Base-by-base conservation (phyloP, 345 rosid species). In the Diplotaxis tenuifolia region DNA sequence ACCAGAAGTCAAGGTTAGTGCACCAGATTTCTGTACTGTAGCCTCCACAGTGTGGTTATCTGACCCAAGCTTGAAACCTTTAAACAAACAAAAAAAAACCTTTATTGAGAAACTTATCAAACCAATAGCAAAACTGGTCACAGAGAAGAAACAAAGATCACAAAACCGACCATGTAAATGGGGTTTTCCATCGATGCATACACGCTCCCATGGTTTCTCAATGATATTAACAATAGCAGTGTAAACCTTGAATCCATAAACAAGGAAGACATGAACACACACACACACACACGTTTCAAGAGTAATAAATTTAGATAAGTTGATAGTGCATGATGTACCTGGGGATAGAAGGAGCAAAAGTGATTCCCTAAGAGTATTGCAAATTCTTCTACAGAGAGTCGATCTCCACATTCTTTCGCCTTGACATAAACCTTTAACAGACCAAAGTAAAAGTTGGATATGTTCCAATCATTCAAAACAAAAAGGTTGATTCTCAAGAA, bases 171-270 rank as follows among this genome's bases (percentile, higher is more conserved):
- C 99, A 70, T 95, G 99, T 54, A 84, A 72, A 73, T 95, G 97
- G 5, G 84, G 89, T 65, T 92, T 85, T 21, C 91, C 91, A 34
- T 84, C 82, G 5, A 95, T 40, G 22, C 5, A 21, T 7, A 87
- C 88, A 4, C 97, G 96, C 72, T 92, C 96, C 99, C 99, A 95
- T 0, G 96, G 97, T 83, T 92, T 92, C 84, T 95, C 99, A 78
- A 82, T 89, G 72, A 95, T 80, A 60, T 62, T 90, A 21, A 92
- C 85, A 10, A 86, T 78, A 45, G 92, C 92, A 65, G 92, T 75
- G 68, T 72, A 85, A 50, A 95, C 99, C 99, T 95, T 45, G 32
- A 59, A 65, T 1, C 63, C 22, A 12, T 10, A 58, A 58, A 71
- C 21, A 20, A 70, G 12, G 25, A 27, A 21, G 31, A 67, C 4